Evolutionary conservation across 2,329 filamentous ascomycete species (phyloP), one percentile per base, ranked within the genome.

Genomic region (Furcasterigmium furcatum): DNA sequence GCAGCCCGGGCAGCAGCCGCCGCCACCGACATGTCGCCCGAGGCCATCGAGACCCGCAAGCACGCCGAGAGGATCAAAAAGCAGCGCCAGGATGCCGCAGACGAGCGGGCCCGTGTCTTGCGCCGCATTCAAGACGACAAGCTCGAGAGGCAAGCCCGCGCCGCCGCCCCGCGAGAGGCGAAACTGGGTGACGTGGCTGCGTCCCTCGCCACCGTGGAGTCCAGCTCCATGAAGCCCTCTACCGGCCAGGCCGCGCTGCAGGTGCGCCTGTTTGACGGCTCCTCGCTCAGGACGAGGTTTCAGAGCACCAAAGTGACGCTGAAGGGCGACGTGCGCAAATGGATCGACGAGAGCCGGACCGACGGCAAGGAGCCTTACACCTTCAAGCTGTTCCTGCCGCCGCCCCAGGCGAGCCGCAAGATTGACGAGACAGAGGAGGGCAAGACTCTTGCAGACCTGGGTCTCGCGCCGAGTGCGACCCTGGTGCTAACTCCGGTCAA

Each of bases 311-410:
- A 70, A 3, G 73, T 79, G 7, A 87, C 78, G 1, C 73, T 96
- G 4, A 65, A 71, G 7, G 70, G 64, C 7, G 79, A 88, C 36
- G 84, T 97, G 1, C 79, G 92, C 8, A 67, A 73, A 7, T 96
- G 90, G 88, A 77, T 97, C 8, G 87, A 92, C 84, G 70, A 76
- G 46, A 72, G 79, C 29, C 73, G 80, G 50, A 70, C 64, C 10
- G 77, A 80, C 36, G 77, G 76, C 18, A 71, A 75, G 24, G 62
- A 73, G 12, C 88, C 90, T 0, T 97, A 91, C 64, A 86, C 78
- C 12, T 91, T 97, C 68, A 90, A 91, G 59, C 82, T 95, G 40
- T 84, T 96, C 29, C 74, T 95, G 3, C 84, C 87, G 0, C 91
- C 91, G 1, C 41, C 41, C 20, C 69, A 82, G 18, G 88, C 90